Percentiles rank a stretch among this genome's conserved stretches.
Conservation (phyloP, 495 filamentous ascomycete species). For the Penicillium subrubescens region DNA sequence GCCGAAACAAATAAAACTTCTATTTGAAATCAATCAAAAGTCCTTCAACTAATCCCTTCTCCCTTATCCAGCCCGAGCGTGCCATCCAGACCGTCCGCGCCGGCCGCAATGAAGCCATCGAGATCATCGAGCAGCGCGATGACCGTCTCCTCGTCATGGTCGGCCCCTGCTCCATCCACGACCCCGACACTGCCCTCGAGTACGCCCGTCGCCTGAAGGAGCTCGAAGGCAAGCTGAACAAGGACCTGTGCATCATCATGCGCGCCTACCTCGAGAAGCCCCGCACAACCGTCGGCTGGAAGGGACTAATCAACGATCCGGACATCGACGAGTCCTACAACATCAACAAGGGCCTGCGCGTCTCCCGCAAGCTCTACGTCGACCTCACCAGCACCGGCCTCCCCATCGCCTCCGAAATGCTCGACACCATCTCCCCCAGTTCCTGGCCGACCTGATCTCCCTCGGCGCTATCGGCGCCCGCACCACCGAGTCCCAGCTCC, state of each 20-base stretch:
- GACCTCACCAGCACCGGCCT: slow-evolving; percentile 84
- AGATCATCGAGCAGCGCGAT: slow-evolving; percentile 76
- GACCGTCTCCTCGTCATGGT: slow-evolving; percentile 93
- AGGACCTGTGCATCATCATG: slow-evolving; percentile 92
- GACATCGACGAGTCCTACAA: slow-evolving; percentile 97
- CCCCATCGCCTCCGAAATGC: slow-evolving; percentile 95
- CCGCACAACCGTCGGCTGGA: slow-evolving; percentile 98
- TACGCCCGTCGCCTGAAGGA: slow-evolving; percentile 78
- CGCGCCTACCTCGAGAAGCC: slow-evolving; percentile 99
- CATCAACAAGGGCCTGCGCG: slow-evolving; percentile 97
- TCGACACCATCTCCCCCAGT: slow-evolving; percentile 97
- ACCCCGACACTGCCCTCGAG: slow-evolving; percentile 84
- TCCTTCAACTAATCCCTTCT: slow-evolving; percentile 14
- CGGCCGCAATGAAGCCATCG: slow-evolving; percentile 79
- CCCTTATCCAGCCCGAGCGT: slow-evolving; percentile 39
- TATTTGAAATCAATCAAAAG: background rate
- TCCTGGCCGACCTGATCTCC: slow-evolving; percentile 92
- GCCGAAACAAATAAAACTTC: background rate
- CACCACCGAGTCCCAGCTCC: slow-evolving; percentile 96
- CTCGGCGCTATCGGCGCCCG: slow-evolving; percentile 94
- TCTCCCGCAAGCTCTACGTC: slow-evolving; percentile 85
- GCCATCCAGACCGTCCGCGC: slow-evolving; percentile 71
- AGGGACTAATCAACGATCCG: slow-evolving; percentile 97
- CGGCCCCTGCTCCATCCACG: slow-evolving; percentile 96
- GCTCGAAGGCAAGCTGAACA: slow-evolving; percentile 70